Evolutionary conservation across 495 filamentous ascomycete species (phyloP), one percentile per base, ranked within the genome.

Genomic region (Cairneyella variabilis): DNA sequence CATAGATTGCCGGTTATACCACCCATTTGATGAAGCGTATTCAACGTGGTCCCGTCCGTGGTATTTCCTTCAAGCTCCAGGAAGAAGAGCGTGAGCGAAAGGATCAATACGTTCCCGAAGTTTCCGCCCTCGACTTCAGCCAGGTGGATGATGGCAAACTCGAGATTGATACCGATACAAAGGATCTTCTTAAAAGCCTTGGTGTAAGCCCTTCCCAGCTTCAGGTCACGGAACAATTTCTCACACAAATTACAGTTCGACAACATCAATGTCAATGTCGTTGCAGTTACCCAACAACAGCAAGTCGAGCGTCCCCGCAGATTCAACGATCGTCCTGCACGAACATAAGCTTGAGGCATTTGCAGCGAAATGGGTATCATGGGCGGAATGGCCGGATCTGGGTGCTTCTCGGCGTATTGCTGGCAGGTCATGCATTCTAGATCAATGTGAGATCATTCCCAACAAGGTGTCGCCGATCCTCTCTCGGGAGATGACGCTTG

Each of bases 11-110:
- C 68, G 93, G 93, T 65, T 97, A 96, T 82, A 96, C 92, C 64
- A 97, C 92, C 55, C 90, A 92, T 69, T 72, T 90, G 71, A 91
- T 98, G 93, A 96, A 96, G 83, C 93, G 93, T 77, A 98, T 98
- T 70, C 92, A 97, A 78, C 91, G 93, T 72, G 93, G 93, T 41
- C 93, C 93, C 58, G 93, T 98, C 75, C 93, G 93, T 66, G 93
- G 93, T 83, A 98, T 98, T 77, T 97, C 95, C 72, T 98, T 98
- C 90, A 98, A 97, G 84, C 86, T 98, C 48, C 93, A 98, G 81
- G 93, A 98, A 79, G 93, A 97, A 79, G 93, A 97, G 83, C 87
- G 93, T 80, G 93, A 98, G 80, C 85, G 93, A 69, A 98, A 98
- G 87, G 93, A 98, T 82, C 95, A 98, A 83, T 98, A 96, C 78